phyloP scores from a whole-genome alignment of 805 yeast species.

The Wickerhamiella lipophila region DNA sequence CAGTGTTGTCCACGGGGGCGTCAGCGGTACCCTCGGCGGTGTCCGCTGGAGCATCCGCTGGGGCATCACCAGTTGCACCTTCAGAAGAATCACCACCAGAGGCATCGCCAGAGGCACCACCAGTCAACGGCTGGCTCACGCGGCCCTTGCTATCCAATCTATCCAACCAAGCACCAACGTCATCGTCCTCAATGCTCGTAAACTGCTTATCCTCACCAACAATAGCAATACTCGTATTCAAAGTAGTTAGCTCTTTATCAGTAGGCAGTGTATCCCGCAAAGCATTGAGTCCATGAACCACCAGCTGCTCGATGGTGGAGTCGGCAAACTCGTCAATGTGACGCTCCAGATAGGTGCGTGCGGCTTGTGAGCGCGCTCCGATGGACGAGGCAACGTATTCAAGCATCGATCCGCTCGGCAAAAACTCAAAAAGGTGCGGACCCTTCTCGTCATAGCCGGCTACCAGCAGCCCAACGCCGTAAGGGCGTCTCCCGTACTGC shows the following conservation, averaged over 20 bases:
- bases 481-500: slow-evolving; percentile 91
- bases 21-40: slow-evolving; percentile 16
- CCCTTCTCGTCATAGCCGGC: slow-evolving; percentile 91
- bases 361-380: slow-evolving; percentile 98
- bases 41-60: slow-evolving; percentile 10
- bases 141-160: slow-evolving; percentile 49
- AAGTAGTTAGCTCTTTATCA: slow-evolving; percentile 75
- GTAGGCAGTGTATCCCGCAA: slow-evolving; percentile 88
- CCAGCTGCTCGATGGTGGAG: slow-evolving; percentile 54
- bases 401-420: slow-evolving; percentile 86
- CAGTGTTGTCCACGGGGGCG: not conserved
- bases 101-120: slow-evolving; percentile 10
- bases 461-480: slow-evolving; percentile 88
- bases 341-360: slow-evolving; percentile 88
- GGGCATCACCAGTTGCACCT: too few species aligned
- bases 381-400: slow-evolving; percentile 91
- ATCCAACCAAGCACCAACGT: slow-evolving; percentile 72
- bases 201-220: slow-evolving; percentile 76
- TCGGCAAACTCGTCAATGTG: slow-evolving; percentile 55
- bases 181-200: slow-evolving; percentile 73
- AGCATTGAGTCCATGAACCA: slow-evolving; percentile 78
- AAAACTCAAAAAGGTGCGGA: slow-evolving; percentile 86
- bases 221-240: slow-evolving; percentile 81
- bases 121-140: slow-evolving; percentile 13
- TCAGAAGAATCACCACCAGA: too few species aligned